A percentile compares a stretch with the other conserved stretches of the same genome.
These are phyloP conservation scores for Fusarium sp. DNA, from an alignment of 2,329 filamentous ascomycete species.

Conservation along the genomic window DNA sequence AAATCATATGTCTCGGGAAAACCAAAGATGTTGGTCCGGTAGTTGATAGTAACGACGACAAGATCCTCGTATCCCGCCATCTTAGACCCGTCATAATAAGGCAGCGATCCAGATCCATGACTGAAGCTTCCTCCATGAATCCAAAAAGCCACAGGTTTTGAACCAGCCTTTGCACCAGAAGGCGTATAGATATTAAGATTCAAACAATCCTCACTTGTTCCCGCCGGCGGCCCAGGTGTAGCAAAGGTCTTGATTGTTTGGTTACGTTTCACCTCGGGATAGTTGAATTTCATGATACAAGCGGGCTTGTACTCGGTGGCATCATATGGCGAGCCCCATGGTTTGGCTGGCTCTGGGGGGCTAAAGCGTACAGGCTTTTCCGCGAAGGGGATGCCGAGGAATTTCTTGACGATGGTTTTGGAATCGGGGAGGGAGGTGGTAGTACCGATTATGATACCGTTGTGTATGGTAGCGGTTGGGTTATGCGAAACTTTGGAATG, in stretches of 20 bases:
- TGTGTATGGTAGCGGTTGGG: conserved; percentile 40
- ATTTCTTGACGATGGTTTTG: conserved; percentile 44
- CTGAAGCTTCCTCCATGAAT: conserved; percentile 59
- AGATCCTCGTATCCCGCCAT: conserved; percentile 60
- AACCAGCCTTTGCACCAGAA: conserved; percentile 28
- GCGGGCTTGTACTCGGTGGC: conserved; percentile 44
- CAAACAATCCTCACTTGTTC: conserved; percentile 53
- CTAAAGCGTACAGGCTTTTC: conserved; percentile 47
- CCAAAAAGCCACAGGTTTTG: conserved; percentile 61
- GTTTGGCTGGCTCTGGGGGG: conserved; percentile 30
- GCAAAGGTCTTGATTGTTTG: conserved; percentile 40
- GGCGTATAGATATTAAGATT: conserved; percentile 54
- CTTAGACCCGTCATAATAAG: conserved; percentile 57
- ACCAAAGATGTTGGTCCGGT: conserved; percentile 59
- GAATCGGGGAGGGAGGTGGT: conserved; percentile 33
- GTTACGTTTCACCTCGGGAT: conserved; percentile 33
- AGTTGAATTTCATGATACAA: conserved; percentile 48
- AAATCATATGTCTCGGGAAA: conserved; percentile 53
- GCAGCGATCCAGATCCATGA: conserved; percentile 54
- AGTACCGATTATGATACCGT: conserved; percentile 36
- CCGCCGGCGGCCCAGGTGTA: conserved; percentile 42
- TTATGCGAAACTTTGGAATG: not conserved
- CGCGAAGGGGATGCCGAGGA: conserved; percentile 52
- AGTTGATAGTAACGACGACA: conserved; percentile 63
- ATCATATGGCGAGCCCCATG: conserved; percentile 43